Conservation (phyloP, 441 rosid species). For the Erodium texanum region DNA sequence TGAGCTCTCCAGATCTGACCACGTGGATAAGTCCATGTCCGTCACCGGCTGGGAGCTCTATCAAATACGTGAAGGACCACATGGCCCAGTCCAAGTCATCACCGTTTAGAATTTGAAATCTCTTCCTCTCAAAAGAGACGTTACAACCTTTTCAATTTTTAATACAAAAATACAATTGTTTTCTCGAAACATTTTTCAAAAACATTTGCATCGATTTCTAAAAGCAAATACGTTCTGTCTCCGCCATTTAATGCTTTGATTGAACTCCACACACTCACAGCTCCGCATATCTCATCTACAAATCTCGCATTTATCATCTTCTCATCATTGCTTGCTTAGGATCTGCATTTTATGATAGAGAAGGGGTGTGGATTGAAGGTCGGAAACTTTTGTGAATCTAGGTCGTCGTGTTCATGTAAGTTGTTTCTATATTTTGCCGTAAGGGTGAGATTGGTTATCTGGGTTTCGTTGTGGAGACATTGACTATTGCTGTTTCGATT, state of each 20-base stretch:
- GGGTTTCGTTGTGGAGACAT: background rate
- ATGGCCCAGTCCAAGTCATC: background rate
- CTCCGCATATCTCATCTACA: background rate
- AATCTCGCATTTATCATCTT: background rate
- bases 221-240: constrained; percentile 1
- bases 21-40: too few species aligned
- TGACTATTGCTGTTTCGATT: background rate
- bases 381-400: background rate
- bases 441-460: background rate
- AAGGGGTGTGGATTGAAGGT: background rate
- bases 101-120: constrained; percentile 9
- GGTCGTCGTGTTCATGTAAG: background rate
- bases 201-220: background rate
- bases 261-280: background rate
- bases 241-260: background rate
- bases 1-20: background rate
- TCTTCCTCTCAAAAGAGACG: constrained; percentile 5
- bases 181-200: constrained; percentile 2
- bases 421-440: background rate
- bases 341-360: background rate
- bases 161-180: background rate
- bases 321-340: too few species aligned
- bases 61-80: background rate
- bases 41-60: background rate
- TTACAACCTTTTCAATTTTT: background rate